Percentiles rank a stretch among this genome's conserved stretches.
Conservation (phyloP, 768 basidiomycete genomes). For the Tylopilus cervinicoccineus region DNA sequence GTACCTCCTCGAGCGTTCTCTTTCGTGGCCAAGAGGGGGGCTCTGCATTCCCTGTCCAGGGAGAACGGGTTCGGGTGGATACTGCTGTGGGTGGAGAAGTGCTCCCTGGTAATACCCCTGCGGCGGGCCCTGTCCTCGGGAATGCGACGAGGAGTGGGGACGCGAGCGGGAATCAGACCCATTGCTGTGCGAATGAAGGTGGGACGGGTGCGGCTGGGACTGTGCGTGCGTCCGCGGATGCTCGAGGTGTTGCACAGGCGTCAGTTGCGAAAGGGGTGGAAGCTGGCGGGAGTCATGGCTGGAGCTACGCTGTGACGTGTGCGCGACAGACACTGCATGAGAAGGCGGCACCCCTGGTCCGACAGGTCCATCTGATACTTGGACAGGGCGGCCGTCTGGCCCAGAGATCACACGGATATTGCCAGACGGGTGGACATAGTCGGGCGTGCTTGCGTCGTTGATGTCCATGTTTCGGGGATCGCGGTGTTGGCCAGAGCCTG, state of each 20-base stretch:
- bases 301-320: constrained; percentile 41
- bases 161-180: constrained; percentile 44
- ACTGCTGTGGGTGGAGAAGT: constrained; percentile 41
- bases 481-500: constrained; percentile 24
- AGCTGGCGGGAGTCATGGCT: constrained; percentile 47
- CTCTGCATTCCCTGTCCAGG: constrained; percentile 47
- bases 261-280: constrained; percentile 45
- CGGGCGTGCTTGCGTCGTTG: constrained; percentile 46
- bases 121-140: constrained; percentile 40
- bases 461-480: constrained; percentile 41
- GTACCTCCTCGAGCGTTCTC: constrained; percentile 45
- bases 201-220: constrained; percentile 37
- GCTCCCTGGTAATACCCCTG: constrained; percentile 35
- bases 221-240: constrained; percentile 32
- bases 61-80: constrained; percentile 42
- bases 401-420: constrained; percentile 44
- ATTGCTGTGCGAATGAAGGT: constrained; percentile 38
- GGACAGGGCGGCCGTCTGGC: constrained; percentile 47
- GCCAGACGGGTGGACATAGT: constrained; percentile 48
- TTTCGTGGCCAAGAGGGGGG: constrained; percentile 42
- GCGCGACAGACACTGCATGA: constrained; percentile 35
- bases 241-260: constrained; percentile 40
- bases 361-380: constrained; percentile 46
- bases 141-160: constrained; percentile 50
- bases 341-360: constrained; percentile 38